phyloP scores from a whole-genome alignment of 2,329 filamentous ascomycete genomes.

The Diplodia scrobiculata region DNA sequence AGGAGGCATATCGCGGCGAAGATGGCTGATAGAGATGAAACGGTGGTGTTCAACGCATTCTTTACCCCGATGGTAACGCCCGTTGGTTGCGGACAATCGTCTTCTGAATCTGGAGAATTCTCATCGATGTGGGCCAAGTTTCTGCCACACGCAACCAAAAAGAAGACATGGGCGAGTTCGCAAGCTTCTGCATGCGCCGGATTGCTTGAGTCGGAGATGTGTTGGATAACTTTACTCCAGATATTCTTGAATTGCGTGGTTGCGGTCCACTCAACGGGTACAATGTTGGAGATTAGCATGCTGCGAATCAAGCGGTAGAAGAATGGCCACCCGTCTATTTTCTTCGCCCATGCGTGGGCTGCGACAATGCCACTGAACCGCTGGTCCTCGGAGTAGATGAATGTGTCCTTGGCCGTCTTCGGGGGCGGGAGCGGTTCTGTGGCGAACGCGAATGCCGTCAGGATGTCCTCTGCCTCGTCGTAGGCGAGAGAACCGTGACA shows the following conservation, averaged over 20 bases:
- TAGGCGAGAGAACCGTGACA: conserved; percentile 40
- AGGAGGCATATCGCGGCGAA: conserved; percentile 30
- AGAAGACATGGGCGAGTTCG: conserved; percentile 39
- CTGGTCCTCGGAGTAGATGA: conserved; percentile 38
- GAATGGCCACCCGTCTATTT: conserved; percentile 39
- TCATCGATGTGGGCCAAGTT: conserved; percentile 37
- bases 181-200: conserved; percentile 37
- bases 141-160: conserved; percentile 37
- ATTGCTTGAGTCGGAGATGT: conserved; percentile 38
- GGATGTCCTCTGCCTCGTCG: conserved; percentile 42
- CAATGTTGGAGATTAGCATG: conserved; percentile 40
- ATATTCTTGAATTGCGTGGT: conserved; percentile 42
- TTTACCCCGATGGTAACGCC: conserved; percentile 38
- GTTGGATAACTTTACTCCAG: conserved; percentile 42
- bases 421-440: conserved; percentile 6
- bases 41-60: conserved; percentile 34
- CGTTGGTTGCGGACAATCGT: conserved; percentile 38
- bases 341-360: conserved; percentile 37
- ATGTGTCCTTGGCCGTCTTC: conserved; percentile 31
- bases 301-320: conserved; percentile 42
- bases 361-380: conserved; percentile 35
- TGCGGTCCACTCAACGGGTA: conserved; percentile 46
- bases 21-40: conserved; percentile 12
- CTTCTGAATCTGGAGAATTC: conserved; percentile 6
- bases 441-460: conserved; percentile 36